Conservation (phyloP, 2,329 filamentous ascomycete species). For the Ophioceras dolichostomum region DNA sequence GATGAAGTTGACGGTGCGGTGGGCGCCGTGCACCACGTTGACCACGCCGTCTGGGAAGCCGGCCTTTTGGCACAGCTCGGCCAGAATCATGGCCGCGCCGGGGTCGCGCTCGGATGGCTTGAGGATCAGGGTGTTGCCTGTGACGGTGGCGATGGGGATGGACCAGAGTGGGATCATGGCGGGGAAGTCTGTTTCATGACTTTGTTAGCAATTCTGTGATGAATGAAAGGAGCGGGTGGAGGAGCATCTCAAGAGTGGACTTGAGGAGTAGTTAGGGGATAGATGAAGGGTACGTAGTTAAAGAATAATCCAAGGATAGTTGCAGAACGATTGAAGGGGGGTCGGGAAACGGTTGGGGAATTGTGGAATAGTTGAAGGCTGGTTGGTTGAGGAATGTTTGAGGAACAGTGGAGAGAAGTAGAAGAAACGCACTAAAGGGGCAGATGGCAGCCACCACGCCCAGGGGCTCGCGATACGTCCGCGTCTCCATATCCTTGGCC, state of each 20-base stretch:
- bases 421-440: constrained; percentile 58
- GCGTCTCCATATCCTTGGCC: constrained; percentile 81
- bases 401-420: constrained; percentile 1
- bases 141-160: constrained; percentile 73
- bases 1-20: constrained; percentile 75
- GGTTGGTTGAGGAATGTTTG: too few species aligned
- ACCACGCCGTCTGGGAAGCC: constrained; percentile 74
- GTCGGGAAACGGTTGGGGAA: too few species aligned
- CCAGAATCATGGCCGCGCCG: constrained; percentile 74
- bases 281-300: too few species aligned
- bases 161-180: constrained; percentile 92
- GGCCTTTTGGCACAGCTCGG: constrained; percentile 66
- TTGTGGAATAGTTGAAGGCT: background rate
- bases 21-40: constrained; percentile 72
- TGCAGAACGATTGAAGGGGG: too few species aligned
- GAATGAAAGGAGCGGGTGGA: too few species aligned
- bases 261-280: too few species aligned
- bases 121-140: constrained; percentile 72
- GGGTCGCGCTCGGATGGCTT: constrained; percentile 83
- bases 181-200: constrained; percentile 69
- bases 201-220: too few species aligned
- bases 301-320: too few species aligned
- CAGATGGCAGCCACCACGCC: constrained; percentile 76
- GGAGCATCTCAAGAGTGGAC: too few species aligned
- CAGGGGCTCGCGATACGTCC: constrained; percentile 69